Percentiles rank a stretch among this genome's conserved stretches.
phyloP scores from a whole-genome alignment of 257 asterid species.

The Cruciata laevipes region DNA sequence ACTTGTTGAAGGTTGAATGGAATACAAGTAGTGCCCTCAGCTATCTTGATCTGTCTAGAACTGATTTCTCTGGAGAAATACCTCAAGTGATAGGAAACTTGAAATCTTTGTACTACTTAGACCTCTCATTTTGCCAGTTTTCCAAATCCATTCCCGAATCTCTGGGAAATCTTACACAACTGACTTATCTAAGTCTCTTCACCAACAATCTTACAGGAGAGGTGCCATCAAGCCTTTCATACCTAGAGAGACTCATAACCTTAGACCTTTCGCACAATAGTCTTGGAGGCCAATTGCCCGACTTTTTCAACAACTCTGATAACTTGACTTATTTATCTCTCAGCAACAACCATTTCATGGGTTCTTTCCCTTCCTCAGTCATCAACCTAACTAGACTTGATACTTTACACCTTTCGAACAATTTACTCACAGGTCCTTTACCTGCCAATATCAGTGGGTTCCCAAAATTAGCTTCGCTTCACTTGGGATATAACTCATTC shows the following conservation, averaged over 20 bases:
- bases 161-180: conserved; percentile 20
- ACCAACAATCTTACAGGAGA: conserved; percentile 20
- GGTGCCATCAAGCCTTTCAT: conserved; percentile 19
- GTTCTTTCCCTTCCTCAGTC: conserved; percentile 16
- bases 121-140: conserved; percentile 19
- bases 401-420: conserved; percentile 11
- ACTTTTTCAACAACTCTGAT: conserved; percentile 9
- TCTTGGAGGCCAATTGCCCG: conserved; percentile 19
- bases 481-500: conserved; percentile 12
- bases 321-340: conserved; percentile 5
- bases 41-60: conserved; percentile 12
- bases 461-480: conserved; percentile 6
- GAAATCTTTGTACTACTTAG: conserved; percentile 10
- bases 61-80: conserved; percentile 19
- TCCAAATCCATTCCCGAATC: conserved; percentile 24
- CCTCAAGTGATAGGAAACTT: conserved; percentile 21
- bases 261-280: conserved; percentile 14
- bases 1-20: conserved; percentile 16
- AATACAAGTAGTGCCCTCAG: conserved; percentile 15
- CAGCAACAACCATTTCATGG: conserved; percentile 5
- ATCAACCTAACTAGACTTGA: conserved; percentile 13
- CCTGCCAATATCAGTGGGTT: conserved; percentile 11
- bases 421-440: conserved; percentile 17
- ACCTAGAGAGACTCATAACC: conserved; percentile 14
- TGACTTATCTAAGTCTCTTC: conserved; percentile 7